Base-by-base conservation (phyloP, 164 flowering plant genomes). In the Cinnamomum micranthum region DNA sequence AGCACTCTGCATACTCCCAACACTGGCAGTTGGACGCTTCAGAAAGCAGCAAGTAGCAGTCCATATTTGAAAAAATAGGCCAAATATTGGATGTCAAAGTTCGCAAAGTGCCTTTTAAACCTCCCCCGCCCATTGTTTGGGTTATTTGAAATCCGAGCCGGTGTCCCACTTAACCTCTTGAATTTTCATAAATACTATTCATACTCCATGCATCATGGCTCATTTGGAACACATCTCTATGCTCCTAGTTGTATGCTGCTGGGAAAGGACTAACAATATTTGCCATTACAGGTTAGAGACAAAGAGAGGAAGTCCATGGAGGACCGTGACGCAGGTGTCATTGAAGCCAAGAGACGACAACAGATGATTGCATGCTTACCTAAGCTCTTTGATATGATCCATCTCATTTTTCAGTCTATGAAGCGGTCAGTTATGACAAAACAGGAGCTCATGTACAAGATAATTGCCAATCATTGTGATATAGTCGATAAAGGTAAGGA, bases 401-500 rank as follows among this genome's bases (percentile, higher is more conserved):
- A 77, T 50, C 88, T 85, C 73, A 80, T 88, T 35, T 91, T 91
- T 79, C 91, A 90, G 73, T 88, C 92, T 0, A 81, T 76, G 47
- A 84, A 81, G 52, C 86, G 89, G 1, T 83, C 87, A 9, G 87
- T 91, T 47, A 71, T 90, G 59, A 91, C 94, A n/a, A 92, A 89
- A 71, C 89, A 88, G 75, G 97, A 95, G 84, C 87, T 95, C 68
- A 65, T 92, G 19, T 81, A 88, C 82, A 89, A 79, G 78, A 83
- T 92, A 52, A 77, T 85, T 58, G 72, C 88, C 19, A 77, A 81
- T 78, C 82, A 86, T 70, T 63, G 62, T 52, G 89, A 88, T 65
- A 80, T 91, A 64, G 74, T 81, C 52, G 97, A 91, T 65, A 84
- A 77, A 87, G 80, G 97, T 93, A 88, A 87, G 88, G 25, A 17